Conservation (phyloP, 352 stramenopile genomes). For the Phytophthora multivora region DNA sequence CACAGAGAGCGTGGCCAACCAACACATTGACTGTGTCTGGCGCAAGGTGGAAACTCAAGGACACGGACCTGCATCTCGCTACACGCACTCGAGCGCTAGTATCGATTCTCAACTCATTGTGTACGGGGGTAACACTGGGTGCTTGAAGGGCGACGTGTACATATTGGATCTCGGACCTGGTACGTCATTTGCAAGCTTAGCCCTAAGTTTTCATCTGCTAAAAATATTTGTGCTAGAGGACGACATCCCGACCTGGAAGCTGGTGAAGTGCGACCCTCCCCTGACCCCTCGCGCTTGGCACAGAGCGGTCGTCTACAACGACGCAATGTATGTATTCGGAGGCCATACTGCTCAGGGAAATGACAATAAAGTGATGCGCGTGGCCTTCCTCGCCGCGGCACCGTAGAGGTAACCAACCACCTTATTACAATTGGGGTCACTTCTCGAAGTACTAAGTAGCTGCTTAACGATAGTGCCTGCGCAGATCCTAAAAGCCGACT, state of each 20-base stretch:
- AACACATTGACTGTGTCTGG: slow-evolving; percentile 48
- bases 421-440: too few species aligned
- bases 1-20: slow-evolving; percentile 35
- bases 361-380: slow-evolving; percentile 51
- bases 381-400: slow-evolving; percentile 8
- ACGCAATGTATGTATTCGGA: slow-evolving; percentile 61
- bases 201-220: not conserved
- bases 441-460: too few species aligned
- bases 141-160: slow-evolving; percentile 61
- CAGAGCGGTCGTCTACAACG: slow-evolving; percentile 43
- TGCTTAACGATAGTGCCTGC: too few species aligned
- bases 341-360: slow-evolving; percentile 50
- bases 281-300: slow-evolving; percentile 58
- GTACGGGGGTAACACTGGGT: slow-evolving; percentile 63
- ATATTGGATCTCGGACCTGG: slow-evolving; percentile 51
- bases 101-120: slow-evolving; percentile 59
- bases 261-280: slow-evolving; percentile 45
- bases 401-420: not conserved
- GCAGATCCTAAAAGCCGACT: too few species aligned
- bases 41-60: slow-evolving; percentile 44
- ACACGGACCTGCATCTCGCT: slow-evolving; percentile 43
- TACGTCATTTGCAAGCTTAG: slow-evolving; percentile 7
- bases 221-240: slow-evolving; percentile 19
- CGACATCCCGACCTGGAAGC: slow-evolving; percentile 52
- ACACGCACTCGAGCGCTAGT: slow-evolving; percentile 54